Evolutionary conservation across 257 asterid genomes (phyloP).

Genomic region (Solanum microdontum): DNA sequence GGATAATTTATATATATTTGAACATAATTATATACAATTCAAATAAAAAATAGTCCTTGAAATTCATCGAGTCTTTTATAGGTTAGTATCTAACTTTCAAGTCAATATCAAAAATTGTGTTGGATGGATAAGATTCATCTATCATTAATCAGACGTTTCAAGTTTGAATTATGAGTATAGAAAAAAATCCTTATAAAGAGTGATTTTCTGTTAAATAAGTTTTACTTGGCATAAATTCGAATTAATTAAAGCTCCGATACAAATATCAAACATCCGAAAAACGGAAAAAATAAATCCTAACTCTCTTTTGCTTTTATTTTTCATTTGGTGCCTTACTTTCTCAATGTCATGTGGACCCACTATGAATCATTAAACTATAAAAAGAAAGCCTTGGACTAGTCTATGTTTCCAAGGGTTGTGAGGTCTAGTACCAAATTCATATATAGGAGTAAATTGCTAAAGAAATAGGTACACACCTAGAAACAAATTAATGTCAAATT

Average conservation of each 20-base stretch:
- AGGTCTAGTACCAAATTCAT: background rate
- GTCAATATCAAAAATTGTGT: no score
- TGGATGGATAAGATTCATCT: background rate
- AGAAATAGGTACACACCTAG: background rate
- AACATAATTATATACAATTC: background rate
- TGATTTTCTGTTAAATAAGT: background rate
- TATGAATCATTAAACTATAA: background rate
- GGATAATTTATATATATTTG: background rate
- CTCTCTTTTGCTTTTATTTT: background rate
- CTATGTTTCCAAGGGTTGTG: background rate
- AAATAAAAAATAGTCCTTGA: background rate
- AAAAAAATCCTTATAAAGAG: background rate
- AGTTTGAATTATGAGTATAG: background rate
- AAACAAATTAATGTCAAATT: background rate
- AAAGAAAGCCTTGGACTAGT: background rate
- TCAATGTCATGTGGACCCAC: background rate
- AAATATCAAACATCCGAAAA: background rate
- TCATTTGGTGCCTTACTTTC: background rate
- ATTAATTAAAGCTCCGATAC: background rate
- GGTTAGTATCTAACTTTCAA: background rate
- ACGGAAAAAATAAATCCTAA: rapidly evolving
- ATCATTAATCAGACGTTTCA: background rate
- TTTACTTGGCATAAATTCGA: rapidly evolving
- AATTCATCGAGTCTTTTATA: background rate
- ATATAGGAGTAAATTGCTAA: background rate